Base-by-base conservation (phyloP, 441 rosid genomes). In the Gossypium laxum region DNA sequence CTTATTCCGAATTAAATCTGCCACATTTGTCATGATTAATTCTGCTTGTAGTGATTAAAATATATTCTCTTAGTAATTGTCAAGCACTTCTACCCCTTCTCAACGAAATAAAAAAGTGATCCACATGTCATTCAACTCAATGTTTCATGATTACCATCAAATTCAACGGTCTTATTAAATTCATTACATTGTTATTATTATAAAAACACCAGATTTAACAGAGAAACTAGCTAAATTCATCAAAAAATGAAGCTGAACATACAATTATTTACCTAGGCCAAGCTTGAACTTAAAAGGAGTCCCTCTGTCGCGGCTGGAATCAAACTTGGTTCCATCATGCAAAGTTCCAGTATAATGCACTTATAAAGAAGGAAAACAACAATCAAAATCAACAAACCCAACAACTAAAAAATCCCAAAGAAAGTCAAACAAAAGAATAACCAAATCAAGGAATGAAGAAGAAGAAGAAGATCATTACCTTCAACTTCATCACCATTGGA, bases 321-420 rank as follows among this genome's bases (percentile, higher is more conserved):
- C 98, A 54, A 90, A 91, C 82, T 88, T 83, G 0, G 91, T 87
- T 7, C 93, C 98, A 70, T 91, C 95, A 34, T 87, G 70, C 84
- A 93, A 84, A 19, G 95, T 87, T 73, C 97, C 98, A 17, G 96
- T 89, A 72, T 90, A 90, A 70, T 93, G 98, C 74, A 90, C 97
- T 89, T 85, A 11, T 80, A 48, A 7, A 28, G 22, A 57, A 75
- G 15, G 1, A 57, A 57, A n/a, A 11, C 7, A 22, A 47, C 14
- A 62, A 63, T 30, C n/a, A 18, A 10, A 45, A 76, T n/a, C n/a
- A 3, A 19, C 17, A 61, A 21, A 26, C 22, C 7, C 22, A 17
- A 24, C 47, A 67, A 22, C 11, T 38, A 15, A 43, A 43, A 5
- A 45, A 12, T 19, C 2, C 10, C 14, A 3, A 19, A 11, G 3